These are phyloP conservation scores for Pyrenophora seminiperda DNA, from an alignment of 2,329 filamentous ascomycete genomes.

Conservation along the genomic window DNA sequence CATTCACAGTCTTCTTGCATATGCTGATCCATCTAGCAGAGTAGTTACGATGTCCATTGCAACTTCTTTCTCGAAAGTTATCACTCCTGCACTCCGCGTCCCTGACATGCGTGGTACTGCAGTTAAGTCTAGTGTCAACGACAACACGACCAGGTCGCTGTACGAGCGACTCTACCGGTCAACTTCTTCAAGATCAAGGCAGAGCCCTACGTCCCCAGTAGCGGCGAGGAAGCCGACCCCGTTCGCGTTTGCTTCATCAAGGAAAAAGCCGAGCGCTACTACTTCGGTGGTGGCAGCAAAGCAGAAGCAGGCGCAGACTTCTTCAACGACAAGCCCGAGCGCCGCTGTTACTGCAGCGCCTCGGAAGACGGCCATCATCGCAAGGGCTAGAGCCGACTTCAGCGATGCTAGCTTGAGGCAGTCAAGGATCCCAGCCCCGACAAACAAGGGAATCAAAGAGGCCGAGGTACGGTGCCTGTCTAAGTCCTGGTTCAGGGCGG, in stretches of 20 bases:
- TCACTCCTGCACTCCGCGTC: conserved; percentile 5
- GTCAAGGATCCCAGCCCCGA: conserved; percentile 1
- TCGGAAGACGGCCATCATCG: not conserved
- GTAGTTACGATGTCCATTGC: not conserved
- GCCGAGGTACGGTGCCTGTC: not conserved
- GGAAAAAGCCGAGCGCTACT: not conserved
- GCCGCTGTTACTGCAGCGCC: not conserved
- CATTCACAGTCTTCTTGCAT: not conserved
- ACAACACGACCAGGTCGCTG: conserved; percentile 2
- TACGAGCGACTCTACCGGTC: conserved; percentile 7
- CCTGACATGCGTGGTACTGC: conserved; percentile 4
- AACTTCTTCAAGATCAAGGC: not conserved
- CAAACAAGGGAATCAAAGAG: not conserved
- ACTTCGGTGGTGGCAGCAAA: conserved; percentile 1
- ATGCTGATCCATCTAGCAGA: not conserved
- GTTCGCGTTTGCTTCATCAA: not conserved
- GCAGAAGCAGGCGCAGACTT: not conserved
- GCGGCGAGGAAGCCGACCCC: not conserved
- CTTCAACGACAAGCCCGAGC: conserved; percentile 1
- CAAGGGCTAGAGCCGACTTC: conserved; percentile 3
- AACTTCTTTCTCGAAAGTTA: not conserved
- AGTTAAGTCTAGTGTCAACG: conserved; percentile 5
- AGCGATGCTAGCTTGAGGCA: not conserved
- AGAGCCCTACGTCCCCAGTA: not conserved
- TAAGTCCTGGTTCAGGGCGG: not conserved